phyloP scores from a whole-genome alignment of 106 monocot species.

The Dendrobium nobile region DNA sequence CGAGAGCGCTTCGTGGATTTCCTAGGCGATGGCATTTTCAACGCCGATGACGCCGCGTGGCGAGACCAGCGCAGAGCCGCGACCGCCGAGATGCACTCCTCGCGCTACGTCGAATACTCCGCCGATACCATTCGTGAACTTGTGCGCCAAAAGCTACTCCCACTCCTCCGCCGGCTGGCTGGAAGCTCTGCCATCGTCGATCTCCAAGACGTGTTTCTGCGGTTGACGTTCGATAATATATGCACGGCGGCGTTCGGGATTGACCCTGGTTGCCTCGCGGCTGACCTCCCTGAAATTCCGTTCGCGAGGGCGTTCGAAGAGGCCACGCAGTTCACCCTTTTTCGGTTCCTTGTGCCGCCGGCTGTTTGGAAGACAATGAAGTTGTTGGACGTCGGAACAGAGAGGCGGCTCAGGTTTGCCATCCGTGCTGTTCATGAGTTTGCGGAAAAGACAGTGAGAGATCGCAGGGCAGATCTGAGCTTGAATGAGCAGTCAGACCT shows the following conservation, averaged over 20 bases:
- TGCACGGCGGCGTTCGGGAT: constrained; percentile 79
- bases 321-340: constrained; percentile 66
- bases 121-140: constrained; percentile 27
- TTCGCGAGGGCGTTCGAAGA: constrained; percentile 83
- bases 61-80: constrained; percentile 71
- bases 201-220: constrained; percentile 75
- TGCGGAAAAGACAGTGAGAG: constrained; percentile 49
- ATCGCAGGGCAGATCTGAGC: constrained; percentile 33
- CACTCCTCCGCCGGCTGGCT: constrained; percentile 22
- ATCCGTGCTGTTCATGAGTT: constrained; percentile 56
- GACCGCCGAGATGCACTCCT: constrained; percentile 74
- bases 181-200: constrained; percentile 11
- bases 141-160: constrained; percentile 50
- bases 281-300: constrained; percentile 41
- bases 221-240: constrained; percentile 94
- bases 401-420: constrained; percentile 45
- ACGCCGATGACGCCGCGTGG: constrained; percentile 72
- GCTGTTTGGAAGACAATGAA: constrained; percentile 77
- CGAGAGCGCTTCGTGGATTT: constrained; percentile 73
- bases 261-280: constrained; percentile 62
- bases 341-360: constrained; percentile 79
- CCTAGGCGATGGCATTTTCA: constrained; percentile 94
- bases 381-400: constrained; percentile 36
- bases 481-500: constrained; percentile 45
- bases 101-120: constrained; percentile 42